Percentiles rank a stretch among this genome's conserved stretches.
These are phyloP conservation scores for Arbutus unedo DNA, from an alignment of 148 eudicot genomes.

Conservation along the genomic window DNA sequence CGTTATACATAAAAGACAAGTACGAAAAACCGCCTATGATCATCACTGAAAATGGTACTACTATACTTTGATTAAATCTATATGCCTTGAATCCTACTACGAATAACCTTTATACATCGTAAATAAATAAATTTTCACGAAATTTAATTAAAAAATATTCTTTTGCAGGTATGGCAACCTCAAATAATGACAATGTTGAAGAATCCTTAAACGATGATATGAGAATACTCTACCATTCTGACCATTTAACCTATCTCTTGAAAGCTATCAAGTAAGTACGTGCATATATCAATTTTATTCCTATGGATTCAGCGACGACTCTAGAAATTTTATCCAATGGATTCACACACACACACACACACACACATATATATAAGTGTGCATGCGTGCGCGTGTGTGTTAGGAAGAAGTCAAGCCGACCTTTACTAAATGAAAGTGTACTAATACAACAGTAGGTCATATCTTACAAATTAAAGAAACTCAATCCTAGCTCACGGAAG, in stretches of 20 bases:
- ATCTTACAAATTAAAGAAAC: too few relatives aligned
- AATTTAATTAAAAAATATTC: neutral
- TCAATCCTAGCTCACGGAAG: too few relatives aligned
- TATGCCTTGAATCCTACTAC: neutral
- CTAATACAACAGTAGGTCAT: too few relatives aligned
- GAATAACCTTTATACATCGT: neutral
- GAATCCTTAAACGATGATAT: conserved; percentile 16
- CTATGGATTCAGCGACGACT: too few relatives aligned
- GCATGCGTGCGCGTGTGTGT: too few relatives aligned
- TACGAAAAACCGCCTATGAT: conserved; percentile 18
- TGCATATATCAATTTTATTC: too few relatives aligned
- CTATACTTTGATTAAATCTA: neutral
- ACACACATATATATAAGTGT: too few relatives aligned
- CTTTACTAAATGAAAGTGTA: too few relatives aligned
- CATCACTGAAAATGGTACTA: conserved; percentile 17
- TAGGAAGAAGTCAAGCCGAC: too few relatives aligned
- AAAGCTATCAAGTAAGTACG: conserved; percentile 22
- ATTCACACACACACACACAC: too few relatives aligned
- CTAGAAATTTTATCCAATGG: too few relatives aligned
- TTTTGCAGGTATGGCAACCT: conserved; percentile 2
- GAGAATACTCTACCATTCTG: conserved; percentile 11
- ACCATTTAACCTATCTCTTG: conserved; percentile 10
- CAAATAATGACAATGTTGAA: neutral
- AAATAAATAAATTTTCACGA: too few relatives aligned
- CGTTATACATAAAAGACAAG: conserved; percentile 15